Evolutionary conservation across 2,329 filamentous ascomycete species (phyloP).

Genomic region (Pezicula carpinea): DNA sequence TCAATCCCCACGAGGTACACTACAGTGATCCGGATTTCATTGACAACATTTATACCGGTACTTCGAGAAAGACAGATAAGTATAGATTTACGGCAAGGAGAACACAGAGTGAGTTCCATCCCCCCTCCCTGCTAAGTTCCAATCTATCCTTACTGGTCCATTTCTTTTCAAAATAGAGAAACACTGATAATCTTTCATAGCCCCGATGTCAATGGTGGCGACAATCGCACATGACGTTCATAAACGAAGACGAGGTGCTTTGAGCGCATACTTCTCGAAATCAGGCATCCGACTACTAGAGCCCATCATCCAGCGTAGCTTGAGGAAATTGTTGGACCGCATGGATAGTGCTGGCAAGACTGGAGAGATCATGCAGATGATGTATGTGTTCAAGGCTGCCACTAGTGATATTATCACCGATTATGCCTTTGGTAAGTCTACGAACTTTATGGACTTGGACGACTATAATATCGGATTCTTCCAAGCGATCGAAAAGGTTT

Average conservation of each 20-base stretch:
- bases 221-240: constrained; percentile 1
- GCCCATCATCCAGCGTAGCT: neutral
- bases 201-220: neutral
- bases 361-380: constrained; percentile 18
- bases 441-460: constrained; percentile 23
- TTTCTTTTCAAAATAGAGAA: too few relatives aligned
- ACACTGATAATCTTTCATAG: too few relatives aligned
- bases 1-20: constrained; percentile 25
- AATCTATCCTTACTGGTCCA: too few relatives aligned
- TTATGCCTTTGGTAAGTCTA: constrained; percentile 27
- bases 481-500: constrained; percentile 17
- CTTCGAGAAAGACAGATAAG: constrained; percentile 10
- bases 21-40: constrained; percentile 24
- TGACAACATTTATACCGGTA: constrained; percentile 17
- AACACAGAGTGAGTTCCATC: too few relatives aligned
- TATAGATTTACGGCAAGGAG: too few relatives aligned
- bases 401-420: constrained; percentile 27
- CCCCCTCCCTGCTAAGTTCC: too few relatives aligned
- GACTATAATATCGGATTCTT: constrained; percentile 25
- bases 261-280: constrained; percentile 3
- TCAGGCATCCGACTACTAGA: neutral
- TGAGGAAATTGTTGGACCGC: constrained; percentile 7
- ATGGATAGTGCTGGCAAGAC: neutral
- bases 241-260: neutral
- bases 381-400: constrained; percentile 24